Base-by-base conservation (phyloP, 768 basidiomycete species). In the Obba rivulosa region DNA sequence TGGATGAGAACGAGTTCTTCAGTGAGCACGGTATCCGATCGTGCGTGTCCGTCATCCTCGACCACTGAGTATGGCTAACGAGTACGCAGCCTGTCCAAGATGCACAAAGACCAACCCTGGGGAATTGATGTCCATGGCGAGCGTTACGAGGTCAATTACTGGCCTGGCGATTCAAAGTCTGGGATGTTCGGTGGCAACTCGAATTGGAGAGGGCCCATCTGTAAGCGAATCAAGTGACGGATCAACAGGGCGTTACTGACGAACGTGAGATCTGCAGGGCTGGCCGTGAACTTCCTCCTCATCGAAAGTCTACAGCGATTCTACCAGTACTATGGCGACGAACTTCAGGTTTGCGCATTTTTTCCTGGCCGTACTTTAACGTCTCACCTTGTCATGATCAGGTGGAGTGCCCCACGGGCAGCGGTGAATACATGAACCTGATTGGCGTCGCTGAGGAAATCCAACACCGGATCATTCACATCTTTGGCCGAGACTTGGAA, bases 151-250 rank as follows among this genome's bases (percentile, higher is more conserved):
- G 91, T 98, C 24, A 79, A 80, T 28, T 99, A 98, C 68, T 98
- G 96, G 96, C 95, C 96, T 1, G 96, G 94, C 8, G 96, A 99
- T 64, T 97, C 95, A 2, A 81, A 79, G 57, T 93, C 91, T 10
- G 94, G 93, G 41, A 99, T 99, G 95, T 95, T 96, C 66, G 92
- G 93, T 45, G 92, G 91, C n/a, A 94, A 93, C 62, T 93, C 91
- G n/a, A 94, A 93, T 56, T 95, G 92, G 92, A 74, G 92, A 63
- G 92, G 92, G n/a, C 87, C 87, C 3, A 87, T 89, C 49, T 90
- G 87, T 87, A 56, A 68, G 80, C 52, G 8, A 2, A 23, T 4
- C 22, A 4, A 37, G 20, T 50, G 18, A 9, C 31, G 34, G 24
- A 4, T n/a, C 18, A 11, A 14, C 35, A n/a, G 20, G 17, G n/a